Evolutionary conservation across 371 early-diverging fungal species (phyloP).

Genomic region (Lichtheimia ramosa): DNA sequence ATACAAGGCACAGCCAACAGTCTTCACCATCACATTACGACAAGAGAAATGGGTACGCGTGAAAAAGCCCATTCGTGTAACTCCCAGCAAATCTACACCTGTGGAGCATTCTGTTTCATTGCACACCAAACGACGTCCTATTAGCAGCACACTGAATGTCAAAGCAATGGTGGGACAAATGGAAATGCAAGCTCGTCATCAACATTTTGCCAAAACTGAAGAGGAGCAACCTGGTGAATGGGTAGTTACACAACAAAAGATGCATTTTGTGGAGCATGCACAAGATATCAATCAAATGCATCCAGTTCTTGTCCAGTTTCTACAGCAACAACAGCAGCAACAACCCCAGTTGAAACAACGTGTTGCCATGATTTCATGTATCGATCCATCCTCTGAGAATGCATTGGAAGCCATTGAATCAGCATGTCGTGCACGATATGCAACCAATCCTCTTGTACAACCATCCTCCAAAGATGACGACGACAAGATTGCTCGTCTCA

Average conservation of each 20-base stretch:
- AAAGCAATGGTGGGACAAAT: constrained; percentile 25
- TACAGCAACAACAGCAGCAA: too few relatives aligned
- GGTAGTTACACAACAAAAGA: constrained; percentile 69
- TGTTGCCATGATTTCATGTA: too few relatives aligned
- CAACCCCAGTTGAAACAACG: too few relatives aligned
- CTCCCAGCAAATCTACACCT: constrained; percentile 2
- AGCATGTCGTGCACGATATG: too few relatives aligned
- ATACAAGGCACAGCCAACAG: constrained; percentile 46
- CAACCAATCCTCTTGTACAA: too few relatives aligned
- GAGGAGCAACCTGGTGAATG: constrained; percentile 45
- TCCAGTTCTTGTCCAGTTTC: too few relatives aligned
- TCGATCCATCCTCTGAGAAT: too few relatives aligned
- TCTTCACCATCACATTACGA: constrained; percentile 78
- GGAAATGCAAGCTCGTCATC: constrained; percentile 15
- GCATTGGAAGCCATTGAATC: too few relatives aligned
- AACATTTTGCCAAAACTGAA: background rate
- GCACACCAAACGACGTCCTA: constrained; percentile 9
- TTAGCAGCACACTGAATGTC: constrained; percentile 14
- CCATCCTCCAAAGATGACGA: too few relatives aligned
- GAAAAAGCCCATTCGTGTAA: background rate
- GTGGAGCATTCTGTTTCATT: background rate
- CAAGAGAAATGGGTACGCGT: constrained; percentile 50
- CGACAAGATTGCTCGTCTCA: too few relatives aligned
- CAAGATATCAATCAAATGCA: background rate
- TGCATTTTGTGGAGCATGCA: constrained; percentile 79